Evolutionary conservation across 305 asterid genomes (phyloP).

Genomic region (Euphrasia arctica): DNA sequence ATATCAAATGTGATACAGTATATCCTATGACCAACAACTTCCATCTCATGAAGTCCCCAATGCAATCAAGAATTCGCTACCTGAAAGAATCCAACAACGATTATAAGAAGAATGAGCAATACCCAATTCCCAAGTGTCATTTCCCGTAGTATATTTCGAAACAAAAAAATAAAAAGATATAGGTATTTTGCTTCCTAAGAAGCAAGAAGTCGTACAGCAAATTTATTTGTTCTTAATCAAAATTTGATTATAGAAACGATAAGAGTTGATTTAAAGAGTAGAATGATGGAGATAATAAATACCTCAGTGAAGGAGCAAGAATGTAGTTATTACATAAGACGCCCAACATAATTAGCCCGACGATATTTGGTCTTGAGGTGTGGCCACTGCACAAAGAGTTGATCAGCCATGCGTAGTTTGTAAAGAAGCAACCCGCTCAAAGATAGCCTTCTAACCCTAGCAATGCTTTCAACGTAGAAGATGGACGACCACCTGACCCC

Average conservation of each 20-base stretch:
- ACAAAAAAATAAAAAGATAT: too few species aligned
- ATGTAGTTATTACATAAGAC: constrained; percentile 39
- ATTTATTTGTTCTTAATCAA: too few species aligned
- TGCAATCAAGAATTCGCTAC: neutral
- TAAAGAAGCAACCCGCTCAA: constrained; percentile 79
- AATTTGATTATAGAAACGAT: too few species aligned
- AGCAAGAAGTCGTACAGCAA: too few species aligned
- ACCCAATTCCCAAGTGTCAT: neutral
- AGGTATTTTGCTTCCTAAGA: too few species aligned
- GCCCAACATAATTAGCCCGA: constrained; percentile 55
- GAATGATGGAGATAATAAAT: constrained; percentile 4
- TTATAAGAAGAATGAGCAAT: constrained; percentile 14
- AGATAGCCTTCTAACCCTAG: constrained; percentile 82
- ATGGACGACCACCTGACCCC: constrained; percentile 85
- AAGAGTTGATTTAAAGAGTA: neutral
- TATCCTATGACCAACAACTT: constrained; percentile 3
- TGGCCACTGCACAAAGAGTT: constrained; percentile 90
- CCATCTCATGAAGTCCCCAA: neutral
- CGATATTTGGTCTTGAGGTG: constrained; percentile 73
- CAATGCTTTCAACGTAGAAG: constrained; percentile 93
- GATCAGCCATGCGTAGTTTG: constrained; percentile 80
- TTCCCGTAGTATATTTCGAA: neutral
- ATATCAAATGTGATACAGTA: neutral
- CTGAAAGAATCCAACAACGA: constrained; percentile 19
- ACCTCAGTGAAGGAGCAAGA: constrained; percentile 25